Percentiles rank a stretch among this genome's conserved stretches.
Evolutionary conservation across 2,329 filamentous ascomycete species (phyloP).

Genomic region (Sarocladiaceae sp.): DNA sequence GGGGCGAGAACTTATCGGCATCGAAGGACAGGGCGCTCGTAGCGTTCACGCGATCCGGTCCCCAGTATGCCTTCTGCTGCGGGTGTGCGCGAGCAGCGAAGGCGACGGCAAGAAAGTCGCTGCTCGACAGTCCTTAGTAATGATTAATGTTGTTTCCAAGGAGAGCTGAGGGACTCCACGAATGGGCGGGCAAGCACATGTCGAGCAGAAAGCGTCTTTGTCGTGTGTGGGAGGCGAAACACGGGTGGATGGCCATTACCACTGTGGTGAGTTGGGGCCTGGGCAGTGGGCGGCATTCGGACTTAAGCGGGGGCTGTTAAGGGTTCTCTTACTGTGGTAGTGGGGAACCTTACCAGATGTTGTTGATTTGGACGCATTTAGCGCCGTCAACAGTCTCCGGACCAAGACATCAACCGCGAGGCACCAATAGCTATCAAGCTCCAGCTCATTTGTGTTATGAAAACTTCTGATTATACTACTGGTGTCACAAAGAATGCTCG

Average conservation of each 20-base stretch:
- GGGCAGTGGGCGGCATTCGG: neutral
- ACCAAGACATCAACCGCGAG: too few relatives aligned
- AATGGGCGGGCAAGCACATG: neutral
- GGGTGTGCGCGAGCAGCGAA: neutral
- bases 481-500: too few relatives aligned
- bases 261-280: neutral
- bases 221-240: constrained; percentile 4
- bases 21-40: neutral
- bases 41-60: neutral
- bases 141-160: neutral
- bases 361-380: neutral
- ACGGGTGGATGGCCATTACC: neutral
- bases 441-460: too few relatives aligned
- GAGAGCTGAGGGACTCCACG: too few relatives aligned
- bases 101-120: neutral
- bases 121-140: neutral
- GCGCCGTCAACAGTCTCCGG: too few relatives aligned
- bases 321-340: neutral
- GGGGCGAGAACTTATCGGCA: constrained; percentile 7
- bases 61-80: neutral
- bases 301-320: neutral
- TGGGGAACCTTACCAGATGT: neutral
- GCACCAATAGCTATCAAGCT: too few relatives aligned
- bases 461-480: too few relatives aligned
- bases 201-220: neutral